These are phyloP conservation scores for Hortaea werneckii DNA, from an alignment of 2,329 filamentous ascomycete species.

Conservation along the genomic window DNA sequence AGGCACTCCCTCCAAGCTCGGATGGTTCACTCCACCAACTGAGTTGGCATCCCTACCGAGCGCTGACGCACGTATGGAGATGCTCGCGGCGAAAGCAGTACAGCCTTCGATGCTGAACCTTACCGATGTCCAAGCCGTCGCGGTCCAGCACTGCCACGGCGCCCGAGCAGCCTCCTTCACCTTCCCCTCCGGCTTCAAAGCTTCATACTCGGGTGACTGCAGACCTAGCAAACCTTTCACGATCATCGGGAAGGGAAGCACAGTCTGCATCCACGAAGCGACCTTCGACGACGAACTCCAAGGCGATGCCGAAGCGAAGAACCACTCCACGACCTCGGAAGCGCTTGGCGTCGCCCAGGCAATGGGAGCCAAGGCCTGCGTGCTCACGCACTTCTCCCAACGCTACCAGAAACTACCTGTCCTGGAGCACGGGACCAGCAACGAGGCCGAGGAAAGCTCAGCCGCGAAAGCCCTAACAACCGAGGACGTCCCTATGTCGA, in stretches of 20 bases:
- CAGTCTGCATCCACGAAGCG: slow-evolving; percentile 86
- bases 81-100: slow-evolving; percentile 11
- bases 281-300: slow-evolving; percentile 83
- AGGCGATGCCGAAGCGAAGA: slow-evolving; percentile 74
- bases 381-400: slow-evolving; percentile 93
- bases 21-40: slow-evolving; percentile 23
- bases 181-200: slow-evolving; percentile 69
- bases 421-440: slow-evolving; percentile 31
- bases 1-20: slow-evolving; percentile 18
- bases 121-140: slow-evolving; percentile 53
- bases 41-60: slow-evolving; percentile 12
- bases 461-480: slow-evolving; percentile 9
- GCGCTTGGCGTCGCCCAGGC: slow-evolving; percentile 64
- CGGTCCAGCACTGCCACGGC: slow-evolving; percentile 68
- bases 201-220: slow-evolving; percentile 92
- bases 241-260: slow-evolving; percentile 59
- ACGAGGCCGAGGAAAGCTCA: slow-evolving; percentile 14
- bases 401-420: slow-evolving; percentile 70
- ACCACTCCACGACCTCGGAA: slow-evolving; percentile 80
- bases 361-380: slow-evolving; percentile 70
- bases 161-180: slow-evolving; percentile 69
- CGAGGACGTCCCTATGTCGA: not conserved
- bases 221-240: slow-evolving; percentile 65
- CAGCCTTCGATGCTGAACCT: slow-evolving; percentile 47
- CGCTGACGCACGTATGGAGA: slow-evolving; percentile 18